Conservation (phyloP, 352 stramenopile species). For the Phytophthora pistaciae region DNA sequence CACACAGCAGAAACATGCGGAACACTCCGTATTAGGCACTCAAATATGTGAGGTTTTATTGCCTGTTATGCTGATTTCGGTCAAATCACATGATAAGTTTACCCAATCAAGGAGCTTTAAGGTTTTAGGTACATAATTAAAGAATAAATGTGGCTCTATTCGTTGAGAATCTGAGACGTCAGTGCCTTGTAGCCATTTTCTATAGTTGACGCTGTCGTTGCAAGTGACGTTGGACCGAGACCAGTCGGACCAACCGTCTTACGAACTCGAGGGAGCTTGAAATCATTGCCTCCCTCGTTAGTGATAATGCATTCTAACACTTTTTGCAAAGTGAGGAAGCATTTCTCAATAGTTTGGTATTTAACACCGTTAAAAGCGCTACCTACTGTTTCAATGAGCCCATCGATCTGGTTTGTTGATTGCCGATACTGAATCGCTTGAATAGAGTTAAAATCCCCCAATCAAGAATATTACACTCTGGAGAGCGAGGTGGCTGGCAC, state of each 20-base stretch:
- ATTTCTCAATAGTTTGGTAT: background rate
- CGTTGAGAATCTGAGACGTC: background rate
- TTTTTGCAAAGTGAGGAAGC: conserved; percentile 17
- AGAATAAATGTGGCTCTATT: background rate
- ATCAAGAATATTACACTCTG: conserved; percentile 6
- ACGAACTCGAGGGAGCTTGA: conserved; percentile 8
- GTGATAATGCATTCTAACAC: conserved; percentile 4
- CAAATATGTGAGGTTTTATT: background rate
- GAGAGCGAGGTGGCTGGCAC: conserved; percentile 12
- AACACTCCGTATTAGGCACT: background rate
- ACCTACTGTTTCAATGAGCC: background rate
- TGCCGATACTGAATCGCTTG: conserved; percentile 11
- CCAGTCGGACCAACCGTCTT: background rate
- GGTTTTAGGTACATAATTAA: background rate
- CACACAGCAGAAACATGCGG: background rate
- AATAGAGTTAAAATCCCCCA: conserved; percentile 14
- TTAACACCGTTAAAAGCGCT: conserved; percentile 1
- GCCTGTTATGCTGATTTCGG: background rate
- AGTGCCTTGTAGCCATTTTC: too few relatives aligned
- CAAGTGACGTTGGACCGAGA: too few relatives aligned
- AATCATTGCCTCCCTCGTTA: conserved; percentile 3
- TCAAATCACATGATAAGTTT: background rate
- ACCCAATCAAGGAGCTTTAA: background rate
- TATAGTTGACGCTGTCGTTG: too few relatives aligned
- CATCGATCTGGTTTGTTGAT: background rate